Evolutionary conservation across 768 basidiomycete species (phyloP), one percentile per base, ranked within the genome.

Genomic region (Cystobasidium onofrii): DNA sequence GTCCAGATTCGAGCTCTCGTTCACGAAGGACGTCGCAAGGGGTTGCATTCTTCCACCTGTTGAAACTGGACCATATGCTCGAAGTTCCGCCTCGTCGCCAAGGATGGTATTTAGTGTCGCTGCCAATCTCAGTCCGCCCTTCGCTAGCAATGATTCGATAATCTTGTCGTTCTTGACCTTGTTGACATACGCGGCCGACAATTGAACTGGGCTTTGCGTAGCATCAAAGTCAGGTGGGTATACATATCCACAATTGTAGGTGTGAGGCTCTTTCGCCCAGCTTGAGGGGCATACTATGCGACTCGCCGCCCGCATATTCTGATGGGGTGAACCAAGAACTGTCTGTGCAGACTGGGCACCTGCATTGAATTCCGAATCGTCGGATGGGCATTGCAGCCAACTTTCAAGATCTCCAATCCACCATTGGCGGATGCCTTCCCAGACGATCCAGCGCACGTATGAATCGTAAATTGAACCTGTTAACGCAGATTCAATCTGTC

Each of bases 81-180:
- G 27, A 12, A 70, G 66, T 15, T 72, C 70, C 15, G 20, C 27
- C 52, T 64, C 73, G 63, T 65, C 74, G 13, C 33, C 75, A 13
- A 79, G 55, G 41, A 79, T 71, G 9, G 73, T 46, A 78, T 96
- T 96, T 76, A 97, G 81, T 13, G 90, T 81, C 0, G 87, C 90
- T 0, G 93, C 94, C 29, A 95, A 86, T 27, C 94, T 84, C 34
- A 95, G 82, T 0, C 92, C 94, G 0, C 83, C 92, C 83, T 89
- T 89, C 0, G 90, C 88, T 44, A 98, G 82, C 76, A 96, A 79
- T 81, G 86, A 86, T 84, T 96, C 92, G 1, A 98, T 77, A 41
- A 92, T 81, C 85, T 88, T 87, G 74, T 85, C 82, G 27, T 87
- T 81, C 74, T 83, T 84, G 76, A 98, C 87, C 44, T 82, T 81